A percentile compares a stretch with the other conserved stretches of the same genome.
Evolutionary conservation across 2,329 filamentous ascomycete genomes (phyloP).

Genomic region (Acephala macrosclerotiorum): DNA sequence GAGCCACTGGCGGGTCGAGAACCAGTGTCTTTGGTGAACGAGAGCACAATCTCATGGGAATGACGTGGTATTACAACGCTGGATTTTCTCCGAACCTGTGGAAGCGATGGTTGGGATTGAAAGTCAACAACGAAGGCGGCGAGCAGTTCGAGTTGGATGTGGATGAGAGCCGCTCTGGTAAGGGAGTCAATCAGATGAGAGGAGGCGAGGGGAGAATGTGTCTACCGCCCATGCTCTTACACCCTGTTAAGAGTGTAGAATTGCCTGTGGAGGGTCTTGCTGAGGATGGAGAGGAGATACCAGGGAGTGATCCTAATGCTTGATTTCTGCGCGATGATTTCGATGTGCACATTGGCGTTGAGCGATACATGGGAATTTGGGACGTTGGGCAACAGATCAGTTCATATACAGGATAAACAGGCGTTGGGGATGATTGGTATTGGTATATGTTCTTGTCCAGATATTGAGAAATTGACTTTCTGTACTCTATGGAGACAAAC

Average conservation of each 20-base stretch:
- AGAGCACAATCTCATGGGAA: constrained; percentile 87
- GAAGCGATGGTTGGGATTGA: constrained; percentile 84
- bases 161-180: constrained; percentile 50
- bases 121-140: constrained; percentile 79
- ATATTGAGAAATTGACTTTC: background rate
- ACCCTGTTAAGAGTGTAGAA: constrained; percentile 84
- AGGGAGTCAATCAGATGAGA: constrained; percentile 55
- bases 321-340: constrained; percentile 32
- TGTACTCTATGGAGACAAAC: background rate
- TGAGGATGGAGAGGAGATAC: constrained; percentile 33
- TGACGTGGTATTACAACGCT: constrained; percentile 92
- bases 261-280: constrained; percentile 46
- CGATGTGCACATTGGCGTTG: constrained; percentile 14
- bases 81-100: constrained; percentile 84
- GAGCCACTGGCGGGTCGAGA: constrained; percentile 74
- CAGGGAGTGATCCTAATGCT: constrained; percentile 44
- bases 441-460: background rate
- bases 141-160: constrained; percentile 74
- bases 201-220: constrained; percentile 88
- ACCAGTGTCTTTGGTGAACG: constrained; percentile 81
- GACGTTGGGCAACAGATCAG: background rate
- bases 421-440: constrained; percentile 5
- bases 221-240: constrained; percentile 85
- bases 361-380: background rate
- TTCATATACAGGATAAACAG: background rate